Conservation (phyloP, 78 protist species). For the Parvularia atlantis region DNA sequence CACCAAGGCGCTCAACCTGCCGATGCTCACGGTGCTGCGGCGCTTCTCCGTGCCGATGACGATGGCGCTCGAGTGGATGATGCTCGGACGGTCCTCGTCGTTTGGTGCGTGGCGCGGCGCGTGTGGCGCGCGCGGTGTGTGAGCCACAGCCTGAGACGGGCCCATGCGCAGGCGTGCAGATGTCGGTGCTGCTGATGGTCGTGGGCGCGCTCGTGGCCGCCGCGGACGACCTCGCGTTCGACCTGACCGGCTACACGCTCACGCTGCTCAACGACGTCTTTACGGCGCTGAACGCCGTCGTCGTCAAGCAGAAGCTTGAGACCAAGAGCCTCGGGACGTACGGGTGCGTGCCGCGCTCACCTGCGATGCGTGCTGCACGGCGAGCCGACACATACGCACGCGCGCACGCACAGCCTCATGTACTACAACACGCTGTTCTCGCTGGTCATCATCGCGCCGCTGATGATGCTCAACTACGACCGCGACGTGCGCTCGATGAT, state of each 20-base stretch:
- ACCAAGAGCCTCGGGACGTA: not conserved
- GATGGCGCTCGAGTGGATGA: constrained; percentile 9
- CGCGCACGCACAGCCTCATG: constrained; percentile 12
- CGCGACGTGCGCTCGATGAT: not conserved
- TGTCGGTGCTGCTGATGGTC: constrained; percentile 21
- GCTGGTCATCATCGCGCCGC: not conserved
- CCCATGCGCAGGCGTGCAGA: not conserved
- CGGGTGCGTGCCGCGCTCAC: too few species aligned
- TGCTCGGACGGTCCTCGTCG: too few species aligned
- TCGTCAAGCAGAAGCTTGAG: constrained; percentile 18
- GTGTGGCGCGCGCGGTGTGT: too few species aligned
- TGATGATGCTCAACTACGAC: not conserved
- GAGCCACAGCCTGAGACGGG: too few species aligned
- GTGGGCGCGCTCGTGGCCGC: constrained; percentile 37
- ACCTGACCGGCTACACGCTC: constrained; percentile 10
- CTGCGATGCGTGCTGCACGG: not conserved
- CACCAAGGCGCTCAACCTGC: constrained; percentile 4
- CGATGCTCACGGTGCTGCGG: constrained; percentile 30
- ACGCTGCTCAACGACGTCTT: constrained; percentile 16
- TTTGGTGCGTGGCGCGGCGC: too few species aligned
- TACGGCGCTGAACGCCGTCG: constrained; percentile 22
- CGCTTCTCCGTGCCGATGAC: constrained; percentile 24
- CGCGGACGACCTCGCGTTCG: constrained; percentile 10
- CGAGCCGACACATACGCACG: not conserved
- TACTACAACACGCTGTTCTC: constrained; percentile 27